Base-by-base conservation (phyloP, 306 rosid species). In the Cucurbita moschata region DNA sequence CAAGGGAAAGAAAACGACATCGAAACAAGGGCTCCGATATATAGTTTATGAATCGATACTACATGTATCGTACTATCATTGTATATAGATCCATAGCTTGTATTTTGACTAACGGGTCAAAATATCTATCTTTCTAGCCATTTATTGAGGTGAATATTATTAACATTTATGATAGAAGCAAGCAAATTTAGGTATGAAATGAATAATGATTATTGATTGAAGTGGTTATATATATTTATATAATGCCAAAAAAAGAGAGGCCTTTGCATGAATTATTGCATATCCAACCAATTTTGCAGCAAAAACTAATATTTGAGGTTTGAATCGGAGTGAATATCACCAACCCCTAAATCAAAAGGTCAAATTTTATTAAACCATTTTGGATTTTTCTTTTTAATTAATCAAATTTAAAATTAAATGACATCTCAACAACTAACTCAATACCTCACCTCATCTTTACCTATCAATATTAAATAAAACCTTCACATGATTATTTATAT, bases 341-440 rank as follows among this genome's bases (percentile, higher is more conserved):
- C 71, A 40, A 65, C 71, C 38, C 53, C 49, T 40, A 65, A 30
- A 68, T 68, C 21, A 12, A 68, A 0, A 47, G 40, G 42, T 47
- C 73, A 47, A 68, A 5, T 68, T 68, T 46, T 44, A 5, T 66
- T 0, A 66, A 37, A 66, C 18, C 19, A 66, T 66, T 66, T 66
- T 53, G 39, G 19, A 0, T 18, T 66, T 8, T 30, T 59, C 10
- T 43, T 18, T 18, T 62, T 43, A 10, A 42, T 10, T 10, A 18
- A 4, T 66, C 10, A 66, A 6, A 11, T 18, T 10, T 67, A 21
- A n/a, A 66, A 10, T 66, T 26, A 68, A 23, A 68, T 44, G 73
- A 68, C 73, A 46, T 47, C 73, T 68, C 73, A 68, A 68, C 73
- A 47, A 68, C 73, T 21, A 68, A 15, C 37, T 13, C 53, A 44